Conservation (phyloP, 1,139 yeast genomes). For the Candida buenavistaensis region DNA sequence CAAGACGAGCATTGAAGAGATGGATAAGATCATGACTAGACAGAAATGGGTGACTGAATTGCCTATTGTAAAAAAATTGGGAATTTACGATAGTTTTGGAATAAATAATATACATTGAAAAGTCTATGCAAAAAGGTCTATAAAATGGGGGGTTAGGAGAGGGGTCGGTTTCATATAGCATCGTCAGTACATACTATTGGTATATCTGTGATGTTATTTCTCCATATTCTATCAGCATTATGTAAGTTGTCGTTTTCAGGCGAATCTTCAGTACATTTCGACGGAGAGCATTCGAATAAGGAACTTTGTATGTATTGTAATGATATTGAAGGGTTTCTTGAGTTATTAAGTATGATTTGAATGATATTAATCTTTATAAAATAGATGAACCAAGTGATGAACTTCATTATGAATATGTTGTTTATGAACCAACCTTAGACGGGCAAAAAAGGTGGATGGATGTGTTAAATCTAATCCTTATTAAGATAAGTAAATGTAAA, state of each 20-base stretch:
- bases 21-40: constrained; percentile 39
- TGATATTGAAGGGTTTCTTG: constrained; percentile 35
- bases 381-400: constrained; percentile 34
- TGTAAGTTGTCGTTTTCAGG: not conserved
- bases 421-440: too few species aligned
- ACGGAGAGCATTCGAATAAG: constrained; percentile 23
- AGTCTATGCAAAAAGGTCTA: not conserved
- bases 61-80: constrained; percentile 25
- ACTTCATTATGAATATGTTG: constrained; percentile 33
- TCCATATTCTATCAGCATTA: constrained; percentile 14
- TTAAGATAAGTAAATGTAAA: too few species aligned
- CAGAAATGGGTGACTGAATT: constrained; percentile 34
- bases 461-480: too few species aligned
- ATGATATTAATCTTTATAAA: constrained; percentile 39
- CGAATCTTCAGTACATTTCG: constrained; percentile 2
- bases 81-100: constrained; percentile 29
- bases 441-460: too few species aligned
- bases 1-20: constrained; percentile 32
- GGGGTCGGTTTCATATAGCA: not conserved
- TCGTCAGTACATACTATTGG: constrained; percentile 17
- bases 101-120: constrained; percentile 10
- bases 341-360: constrained; percentile 35
- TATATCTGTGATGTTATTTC: constrained; percentile 30
- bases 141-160: too few species aligned
- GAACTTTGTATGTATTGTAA: constrained; percentile 38